These are phyloP conservation scores for Epithemia pelagica DNA, from an alignment of 108 stramenopile genomes.

Conservation along the genomic window DNA sequence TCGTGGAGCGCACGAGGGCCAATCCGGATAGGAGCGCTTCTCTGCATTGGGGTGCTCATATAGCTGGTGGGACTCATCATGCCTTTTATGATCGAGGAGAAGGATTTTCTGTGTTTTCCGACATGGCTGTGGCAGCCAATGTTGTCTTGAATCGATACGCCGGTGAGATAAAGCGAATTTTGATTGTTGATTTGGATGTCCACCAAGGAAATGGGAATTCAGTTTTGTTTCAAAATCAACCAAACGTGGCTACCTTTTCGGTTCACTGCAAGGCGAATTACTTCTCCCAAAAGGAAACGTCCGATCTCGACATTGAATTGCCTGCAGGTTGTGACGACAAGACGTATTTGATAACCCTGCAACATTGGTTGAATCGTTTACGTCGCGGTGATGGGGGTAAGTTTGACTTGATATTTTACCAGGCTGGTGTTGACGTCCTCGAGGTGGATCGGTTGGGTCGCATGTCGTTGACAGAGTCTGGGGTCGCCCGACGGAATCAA, in stretches of 20 bases:
- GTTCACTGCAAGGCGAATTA: constrained; percentile 80
- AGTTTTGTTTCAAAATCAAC: constrained; percentile 53
- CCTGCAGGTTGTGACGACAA: constrained; percentile 64
- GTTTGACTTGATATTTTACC: constrained; percentile 76
- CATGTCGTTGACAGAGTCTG: constrained; percentile 45
- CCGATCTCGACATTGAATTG: constrained; percentile 77
- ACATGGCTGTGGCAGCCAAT: constrained; percentile 89
- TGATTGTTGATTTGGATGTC: constrained; percentile 88
- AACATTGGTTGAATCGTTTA: constrained; percentile 63
- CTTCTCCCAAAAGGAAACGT: constrained; percentile 69
- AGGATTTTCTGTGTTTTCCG: constrained; percentile 90
- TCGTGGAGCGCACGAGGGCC: constrained; percentile 31
- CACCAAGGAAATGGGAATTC: constrained; percentile 95
- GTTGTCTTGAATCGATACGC: constrained; percentile 60
- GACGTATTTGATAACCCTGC: constrained; percentile 60
- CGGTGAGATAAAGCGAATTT: constrained; percentile 37
- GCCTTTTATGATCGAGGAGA: constrained; percentile 88
- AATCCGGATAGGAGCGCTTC: not conserved
- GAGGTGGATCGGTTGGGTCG: constrained; percentile 73
- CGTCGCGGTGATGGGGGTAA: constrained; percentile 22
- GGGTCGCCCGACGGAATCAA: constrained; percentile 55
- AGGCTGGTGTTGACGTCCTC: constrained; percentile 82
- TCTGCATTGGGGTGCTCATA: constrained; percentile 61
- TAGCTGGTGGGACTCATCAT: constrained; percentile 94
- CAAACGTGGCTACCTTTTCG: constrained; percentile 63